These are phyloP conservation scores for Salvia splendens DNA, from an alignment of 257 asterid genomes.

Conservation along the genomic window DNA sequence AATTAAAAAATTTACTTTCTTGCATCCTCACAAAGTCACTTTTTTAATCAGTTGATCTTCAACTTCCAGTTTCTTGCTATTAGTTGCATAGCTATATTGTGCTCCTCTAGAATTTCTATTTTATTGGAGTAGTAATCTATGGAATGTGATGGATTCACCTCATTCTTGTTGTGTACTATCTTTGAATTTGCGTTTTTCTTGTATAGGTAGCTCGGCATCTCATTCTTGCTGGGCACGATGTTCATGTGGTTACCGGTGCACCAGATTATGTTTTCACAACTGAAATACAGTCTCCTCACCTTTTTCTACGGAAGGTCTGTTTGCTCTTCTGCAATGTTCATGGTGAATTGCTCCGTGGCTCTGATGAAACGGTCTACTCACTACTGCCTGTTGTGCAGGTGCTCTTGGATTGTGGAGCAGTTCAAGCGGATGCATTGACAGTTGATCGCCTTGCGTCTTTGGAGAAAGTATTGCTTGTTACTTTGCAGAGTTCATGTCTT, in stretches of 20 bases:
- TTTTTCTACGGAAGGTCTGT: constrained; percentile 82
- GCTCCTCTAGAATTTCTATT: neutral
- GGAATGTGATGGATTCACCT: neutral
- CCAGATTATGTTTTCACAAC: constrained; percentile 89
- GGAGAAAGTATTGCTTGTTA: constrained; percentile 58
- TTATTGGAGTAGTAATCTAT: neutral
- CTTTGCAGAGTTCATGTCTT: neutral
- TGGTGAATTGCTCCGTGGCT: neutral
- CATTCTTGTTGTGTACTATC: constrained; percentile 1
- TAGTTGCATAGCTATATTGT: neutral
- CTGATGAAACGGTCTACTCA: neutral
- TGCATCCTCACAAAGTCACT: no score
- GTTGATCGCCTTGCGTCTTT: constrained; percentile 98
- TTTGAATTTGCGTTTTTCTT: constrained; percentile 22
- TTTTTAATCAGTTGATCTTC: neutral
- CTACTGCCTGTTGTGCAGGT: constrained; percentile 53
- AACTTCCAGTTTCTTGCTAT: neutral
- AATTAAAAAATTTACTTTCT: no score
- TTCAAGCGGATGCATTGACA: constrained; percentile 98
- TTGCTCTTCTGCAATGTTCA: constrained; percentile 11
- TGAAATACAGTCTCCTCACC: constrained; percentile 79
- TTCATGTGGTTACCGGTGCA: constrained; percentile 96
- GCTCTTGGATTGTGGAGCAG: constrained; percentile 96
- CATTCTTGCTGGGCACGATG: constrained; percentile 85
- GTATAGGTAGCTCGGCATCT: constrained; percentile 91